Evolutionary conservation across 495 filamentous ascomycete species (phyloP), one percentile per base, ranked within the genome.

Genomic region (Xylaria intraflava): DNA sequence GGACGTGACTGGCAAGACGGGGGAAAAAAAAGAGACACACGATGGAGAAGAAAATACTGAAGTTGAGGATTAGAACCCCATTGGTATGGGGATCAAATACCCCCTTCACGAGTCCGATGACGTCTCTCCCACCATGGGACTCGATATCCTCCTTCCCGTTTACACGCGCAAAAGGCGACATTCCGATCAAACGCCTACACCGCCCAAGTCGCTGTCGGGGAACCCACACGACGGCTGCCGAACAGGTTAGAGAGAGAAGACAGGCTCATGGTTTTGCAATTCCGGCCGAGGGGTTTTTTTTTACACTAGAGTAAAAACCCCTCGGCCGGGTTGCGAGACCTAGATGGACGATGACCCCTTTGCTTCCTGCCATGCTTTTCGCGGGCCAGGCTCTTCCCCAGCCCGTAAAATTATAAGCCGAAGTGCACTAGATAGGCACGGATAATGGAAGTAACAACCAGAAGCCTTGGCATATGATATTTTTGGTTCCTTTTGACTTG

Each of bases 161-260:
- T 31, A 41, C 23, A 53, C 24, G 51, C 42, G 42, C 33, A 39
- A 23, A n/a, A 30, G 36, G 29, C 30, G 24, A 38, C 52, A 38
- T 38, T 40, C 17, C 29, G 1, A 42, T 49, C 27, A 41, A 35
- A 55, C 35, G 36, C 44, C 38, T 42, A 53, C 46, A 49, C 40
- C 65, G 62, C 65, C 70, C 67, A 66, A 72, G 12, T 51, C 44
- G 46, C 73, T 77, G 73, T 77, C 73, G 73, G 62, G 73, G 72
- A 73, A 70, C 68, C 59, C 53, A 33, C 53, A 58, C 24, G 24
- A 46, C 29, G 51, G 47, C 27, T 36, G 35, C 27, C 59, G 29
- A 59, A 60, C 46, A 65, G 69, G 69, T 73, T 79, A 76, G 77
- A 81, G 78, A 81, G 78, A 80, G 78, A 81, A 81, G 77, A 81